Base-by-base conservation (phyloP, 2,329 filamentous ascomycete species). In the Mycosphaerella arachidis region DNA sequence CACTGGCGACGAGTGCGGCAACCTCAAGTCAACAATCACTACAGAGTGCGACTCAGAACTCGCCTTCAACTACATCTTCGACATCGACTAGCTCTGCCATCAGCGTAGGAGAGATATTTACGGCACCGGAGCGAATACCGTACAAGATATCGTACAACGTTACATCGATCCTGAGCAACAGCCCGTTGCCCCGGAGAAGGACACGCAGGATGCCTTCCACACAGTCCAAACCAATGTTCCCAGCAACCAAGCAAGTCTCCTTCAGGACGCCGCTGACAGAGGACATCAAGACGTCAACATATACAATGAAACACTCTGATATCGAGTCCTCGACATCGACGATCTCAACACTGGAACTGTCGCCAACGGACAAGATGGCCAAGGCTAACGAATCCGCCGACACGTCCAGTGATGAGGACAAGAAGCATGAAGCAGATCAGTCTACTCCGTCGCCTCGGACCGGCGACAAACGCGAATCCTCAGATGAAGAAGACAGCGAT, bases 211-310 rank as follows among this genome's bases (percentile, higher is more conserved):
- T 56, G 18, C 55, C 54, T 66, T 66, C 70, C 72, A 30, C 75
- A 67, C 68, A 75, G 72, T 72, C 75, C 66, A 67, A 70, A 67
- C 74, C 74, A 61, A 72, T 76, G 71, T 86, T 85, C 67, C 82
- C 83, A 4, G 76, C 81, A 1, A 75, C 79, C 66, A 86, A 86
- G 74, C 78, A 76, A 63, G 84, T 87, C 12, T 79, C 78, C 29
- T 87, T 86, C 68, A 77, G 79, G 20, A 75, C 74, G 12, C 80
- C 81, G 18, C 70, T 86, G 29, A 82, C 83, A 50, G 84, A 86
- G 68, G 82, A 85, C 58, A 84, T 87, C 66, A 77, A 76, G 63
- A 86, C 78, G 2, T 76, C 78, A 45, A 78, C 75, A 58, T 86
- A 84, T 71, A 82, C 79, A 5, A 72, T 81, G 55, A 79, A 80